Evolutionary conservation across 2,329 filamentous ascomycete species (phyloP).

Genomic region (Metarhizium brunneum): DNA sequence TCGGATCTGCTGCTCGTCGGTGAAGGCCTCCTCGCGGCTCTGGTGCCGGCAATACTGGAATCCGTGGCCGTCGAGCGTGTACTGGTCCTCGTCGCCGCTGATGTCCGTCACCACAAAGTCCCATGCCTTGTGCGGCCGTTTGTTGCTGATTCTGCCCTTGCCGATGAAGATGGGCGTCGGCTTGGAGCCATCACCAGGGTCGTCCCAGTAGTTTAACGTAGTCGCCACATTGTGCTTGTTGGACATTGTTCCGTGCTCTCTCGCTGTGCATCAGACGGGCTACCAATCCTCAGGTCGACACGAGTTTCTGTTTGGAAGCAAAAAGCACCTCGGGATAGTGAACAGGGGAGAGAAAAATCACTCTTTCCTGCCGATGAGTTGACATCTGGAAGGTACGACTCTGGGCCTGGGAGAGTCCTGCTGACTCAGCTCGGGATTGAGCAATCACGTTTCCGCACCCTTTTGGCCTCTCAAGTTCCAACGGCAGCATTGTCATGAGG

Average conservation of each 20-base stretch:
- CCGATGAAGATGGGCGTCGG: slow-evolving; percentile 26
- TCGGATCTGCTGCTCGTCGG: slow-evolving; percentile 50
- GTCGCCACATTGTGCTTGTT: slow-evolving; percentile 21
- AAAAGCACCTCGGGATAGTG: too few species aligned
- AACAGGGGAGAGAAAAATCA: too few species aligned
- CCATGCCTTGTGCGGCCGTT: slow-evolving; percentile 29
- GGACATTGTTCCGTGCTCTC: neutral
- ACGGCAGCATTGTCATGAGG: too few species aligned
- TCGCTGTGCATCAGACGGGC: too few species aligned
- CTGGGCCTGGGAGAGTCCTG: neutral
- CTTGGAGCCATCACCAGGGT: slow-evolving; percentile 31
- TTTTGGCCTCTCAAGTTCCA: too few species aligned
- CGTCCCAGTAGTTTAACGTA: slow-evolving; percentile 30
- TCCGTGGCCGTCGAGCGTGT: slow-evolving; percentile 30
- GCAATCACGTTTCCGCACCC: neutral
- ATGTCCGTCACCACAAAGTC: slow-evolving; percentile 31
- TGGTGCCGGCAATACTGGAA: slow-evolving; percentile 27
- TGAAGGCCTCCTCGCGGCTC: slow-evolving; percentile 23
- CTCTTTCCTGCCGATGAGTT: too few species aligned
- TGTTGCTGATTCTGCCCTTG: slow-evolving; percentile 17
- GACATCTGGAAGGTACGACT: too few species aligned
- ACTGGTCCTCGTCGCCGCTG: slow-evolving; percentile 28
- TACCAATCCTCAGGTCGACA: too few species aligned
- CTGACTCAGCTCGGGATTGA: neutral
- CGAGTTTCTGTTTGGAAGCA: too few species aligned